Conservation (phyloP, 371 early-diverging fungal species). For the Apophysomyces sp. region DNA sequence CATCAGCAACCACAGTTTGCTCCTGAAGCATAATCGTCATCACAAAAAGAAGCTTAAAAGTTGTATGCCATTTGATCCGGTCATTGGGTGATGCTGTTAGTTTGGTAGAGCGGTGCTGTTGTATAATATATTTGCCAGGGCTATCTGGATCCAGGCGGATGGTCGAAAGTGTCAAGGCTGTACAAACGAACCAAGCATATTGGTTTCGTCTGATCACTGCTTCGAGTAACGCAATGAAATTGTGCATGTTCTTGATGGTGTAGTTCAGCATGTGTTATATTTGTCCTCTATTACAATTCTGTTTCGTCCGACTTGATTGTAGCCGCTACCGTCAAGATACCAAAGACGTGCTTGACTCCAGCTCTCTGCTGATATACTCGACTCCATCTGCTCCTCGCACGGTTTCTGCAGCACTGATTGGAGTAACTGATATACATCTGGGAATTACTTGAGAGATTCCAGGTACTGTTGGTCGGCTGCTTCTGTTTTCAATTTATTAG, state of each 20-base stretch:
- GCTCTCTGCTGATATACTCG: neutral
- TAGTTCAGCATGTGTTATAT: slow-evolving; percentile 1
- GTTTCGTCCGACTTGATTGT: neutral
- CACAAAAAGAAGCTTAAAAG: too few relatives aligned
- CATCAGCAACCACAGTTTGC: too few relatives aligned
- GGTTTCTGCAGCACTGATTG: neutral
- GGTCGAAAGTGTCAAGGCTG: neutral
- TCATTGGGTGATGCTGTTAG: too few relatives aligned
- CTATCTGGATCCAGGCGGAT: slow-evolving; percentile 2
- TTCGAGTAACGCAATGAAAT: neutral
- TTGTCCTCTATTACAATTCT: neutral
- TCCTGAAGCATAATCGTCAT: too few relatives aligned
- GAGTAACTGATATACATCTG: neutral
- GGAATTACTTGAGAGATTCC: too few relatives aligned
- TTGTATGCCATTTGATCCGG: too few relatives aligned
- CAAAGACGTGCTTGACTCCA: neutral
- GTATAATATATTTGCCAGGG: neutral
- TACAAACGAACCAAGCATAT: neutral
- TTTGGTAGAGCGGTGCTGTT: slow-evolving; percentile 8
- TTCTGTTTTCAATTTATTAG: too few relatives aligned
- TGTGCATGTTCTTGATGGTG: slow-evolving; percentile 7
- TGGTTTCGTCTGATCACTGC: slow-evolving; percentile 1
- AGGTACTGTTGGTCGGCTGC: too few relatives aligned
- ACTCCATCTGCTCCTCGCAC: slow-evolving; percentile 5
- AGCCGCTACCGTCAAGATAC: slow-evolving; percentile 1